Base-by-base conservation (phyloP, 2,329 filamentous ascomycete species). In the Botryotinia calthae region DNA sequence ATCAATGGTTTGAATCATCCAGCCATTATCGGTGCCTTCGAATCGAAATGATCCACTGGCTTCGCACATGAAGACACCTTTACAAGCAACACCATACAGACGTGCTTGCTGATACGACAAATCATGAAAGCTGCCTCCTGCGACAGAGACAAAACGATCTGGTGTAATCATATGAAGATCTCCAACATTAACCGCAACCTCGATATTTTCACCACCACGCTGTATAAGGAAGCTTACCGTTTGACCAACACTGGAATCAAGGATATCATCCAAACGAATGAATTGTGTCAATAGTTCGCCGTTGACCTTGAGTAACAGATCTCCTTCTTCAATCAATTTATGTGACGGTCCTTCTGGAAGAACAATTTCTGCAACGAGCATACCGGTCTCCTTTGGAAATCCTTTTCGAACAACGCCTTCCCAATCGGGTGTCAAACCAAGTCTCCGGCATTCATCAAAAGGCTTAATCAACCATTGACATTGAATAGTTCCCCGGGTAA, bases 101-200 rank as follows among this genome's bases (percentile, higher is more conserved):
- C 96, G 91, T n/a, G 96, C 94, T 83, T 98, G 95, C 81, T 99
- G 96, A 82, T 99, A 99, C 0, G 97, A 99, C 28, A 99, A 86
- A 81, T 97, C 90, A 84, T 99, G 97, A 85, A 99, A 98, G 73
- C 94, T 95, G 37, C 91, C 96, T 31, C 96, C 97, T 59, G 95
- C 93, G 61, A 98, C 95, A 7, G 94, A 93, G 71, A 98, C 93
- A 80, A 98, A 99, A 74, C 95, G 92, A 83, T 98, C 95, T 22
- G 97, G 96, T 4, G 96, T 98, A 81, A 99, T 99, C 73, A 88
- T 88, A 84, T 99, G 96, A 75, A 99, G 87, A 81, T 99, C 93
- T 66, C 93, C 94, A 62, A 98, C 95, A 70, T 89, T 84, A 72
- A 98, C 87, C 73, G 73, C 91, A 22, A 98, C 90, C 80, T 96